Conservation (phyloP, 495 filamentous ascomycete genomes). For the Hypomontagnella submonticulosa region DNA sequence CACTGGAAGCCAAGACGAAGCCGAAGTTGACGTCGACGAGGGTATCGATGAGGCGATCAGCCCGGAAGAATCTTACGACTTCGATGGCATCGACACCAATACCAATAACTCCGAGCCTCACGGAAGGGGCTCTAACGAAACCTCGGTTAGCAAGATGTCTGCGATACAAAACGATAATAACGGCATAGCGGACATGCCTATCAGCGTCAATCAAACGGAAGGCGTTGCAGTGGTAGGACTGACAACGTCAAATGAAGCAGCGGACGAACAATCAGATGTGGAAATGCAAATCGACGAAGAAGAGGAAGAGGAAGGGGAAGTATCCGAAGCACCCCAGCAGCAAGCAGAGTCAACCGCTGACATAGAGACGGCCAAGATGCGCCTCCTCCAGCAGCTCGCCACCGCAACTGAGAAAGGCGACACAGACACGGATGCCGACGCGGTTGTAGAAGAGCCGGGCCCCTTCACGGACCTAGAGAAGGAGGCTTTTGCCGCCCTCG, state of each 20-base stretch:
- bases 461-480: conserved; percentile 30
- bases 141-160: neutral
- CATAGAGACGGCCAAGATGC: conserved; percentile 69
- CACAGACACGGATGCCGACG: conserved; percentile 18
- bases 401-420: conserved; percentile 14
- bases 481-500: conserved; percentile 40
- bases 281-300: conserved; percentile 54
- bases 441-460: neutral
- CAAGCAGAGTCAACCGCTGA: conserved; percentile 51
- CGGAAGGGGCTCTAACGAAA: neutral
- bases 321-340: conserved; percentile 48
- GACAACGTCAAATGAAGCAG: conserved; percentile 29
- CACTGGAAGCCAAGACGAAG: conserved; percentile 40
- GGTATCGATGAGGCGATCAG: conserved; percentile 32
- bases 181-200: neutral
- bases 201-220: neutral
- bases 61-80: conserved; percentile 31
- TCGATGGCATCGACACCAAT: conserved; percentile 44
- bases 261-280: conserved; percentile 44
- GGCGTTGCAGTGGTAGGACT: neutral
- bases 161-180: neutral
- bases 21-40: conserved; percentile 44
- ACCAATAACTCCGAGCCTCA: conserved; percentile 42
- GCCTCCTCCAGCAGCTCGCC: conserved; percentile 63
- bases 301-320: conserved; percentile 53